Evolutionary conservation across 1,284 basidiomycete genomes (phyloP), one percentile per base, ranked within the genome.

Genomic region (Abortiporus biennis): DNA sequence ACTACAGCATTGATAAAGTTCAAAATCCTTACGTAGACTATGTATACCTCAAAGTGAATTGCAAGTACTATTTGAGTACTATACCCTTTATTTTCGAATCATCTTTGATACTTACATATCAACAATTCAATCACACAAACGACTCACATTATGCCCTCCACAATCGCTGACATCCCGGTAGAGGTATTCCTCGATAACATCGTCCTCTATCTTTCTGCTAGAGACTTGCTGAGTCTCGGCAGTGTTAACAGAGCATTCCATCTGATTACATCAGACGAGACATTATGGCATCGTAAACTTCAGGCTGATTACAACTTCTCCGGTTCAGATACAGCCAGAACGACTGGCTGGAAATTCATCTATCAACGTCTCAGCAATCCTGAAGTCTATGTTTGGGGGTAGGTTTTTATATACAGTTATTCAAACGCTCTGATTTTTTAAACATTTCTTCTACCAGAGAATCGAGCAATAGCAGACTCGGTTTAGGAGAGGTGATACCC

Each of bases 341-440:
- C 70, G 15, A 77, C 66, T 37, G 89, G 88, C 39, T 92, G 80
- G 77, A 84, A 83, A 62, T 74, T 80, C 50, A 78, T 93, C 24
- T 93, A 92, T 64, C 71, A 71, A 38, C 81, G 87, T 2, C 61
- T 93, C 35, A 64, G 60, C 23, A 58, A 54, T 60, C 79, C 72
- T 48, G 75, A 63, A 54, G 68, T 84, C 1, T 92, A 78, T 56
- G 80, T 90, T 15, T 93, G 90, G 90, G 90, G 90, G 78, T 88
- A 60, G 55, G 76, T 58, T 24, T 27, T 4, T 15, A n/a, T 29
- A 4, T 15, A 23, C 25, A 35, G 6, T 34, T 21, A 22, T 11
- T 24, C 19, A 8, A 5, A 36, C 38, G 6, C n/a, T n/a, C n/a
- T n/a, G n/a, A n/a, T n/a, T n/a, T n/a, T n/a, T n/a, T n/a, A n/a